Percentiles rank a stretch among this genome's conserved stretches.
phyloP scores from a whole-genome alignment of 2,329 filamentous ascomycete species.

The Ampelomyces quisqualis region DNA sequence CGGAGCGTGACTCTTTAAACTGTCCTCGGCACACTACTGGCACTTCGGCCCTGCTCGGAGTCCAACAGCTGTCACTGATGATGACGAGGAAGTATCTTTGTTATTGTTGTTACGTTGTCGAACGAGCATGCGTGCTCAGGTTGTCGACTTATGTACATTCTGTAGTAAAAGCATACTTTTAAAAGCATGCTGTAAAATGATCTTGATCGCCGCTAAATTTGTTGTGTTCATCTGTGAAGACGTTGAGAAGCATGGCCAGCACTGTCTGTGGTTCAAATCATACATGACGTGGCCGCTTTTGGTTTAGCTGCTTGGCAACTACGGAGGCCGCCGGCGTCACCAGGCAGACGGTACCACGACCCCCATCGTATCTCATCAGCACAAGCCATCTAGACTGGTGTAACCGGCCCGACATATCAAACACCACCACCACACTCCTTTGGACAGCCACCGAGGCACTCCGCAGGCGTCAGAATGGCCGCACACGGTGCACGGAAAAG shows the following conservation, averaged over 20 bases:
- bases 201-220: no score
- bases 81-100: slow-evolving; percentile 1
- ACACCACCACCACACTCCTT: background rate
- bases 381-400: slow-evolving; percentile 7
- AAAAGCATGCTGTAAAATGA: no score
- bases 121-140: background rate
- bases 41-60: no score
- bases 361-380: slow-evolving; percentile 23
- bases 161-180: slow-evolving; percentile 1
- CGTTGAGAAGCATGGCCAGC: no score
- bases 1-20: background rate
- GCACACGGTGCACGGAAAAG: slow-evolving; percentile 44
- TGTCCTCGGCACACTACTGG: no score
- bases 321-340: slow-evolving; percentile 8
- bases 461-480: slow-evolving; percentile 39
- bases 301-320: slow-evolving; percentile 17
- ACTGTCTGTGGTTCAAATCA: no score
- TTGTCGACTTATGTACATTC: background rate
- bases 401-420: slow-evolving; percentile 4
- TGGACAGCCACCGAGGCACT: slow-evolving; percentile 21
- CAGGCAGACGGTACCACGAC: slow-evolving; percentile 8
- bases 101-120: no score
- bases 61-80: background rate
- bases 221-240: no score
- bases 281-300: no score